A percentile compares a stretch with the other conserved stretches of the same genome.
Conservation (phyloP, 2,329 filamentous ascomycete species). For the Aspergillus ochraceus region DNA sequence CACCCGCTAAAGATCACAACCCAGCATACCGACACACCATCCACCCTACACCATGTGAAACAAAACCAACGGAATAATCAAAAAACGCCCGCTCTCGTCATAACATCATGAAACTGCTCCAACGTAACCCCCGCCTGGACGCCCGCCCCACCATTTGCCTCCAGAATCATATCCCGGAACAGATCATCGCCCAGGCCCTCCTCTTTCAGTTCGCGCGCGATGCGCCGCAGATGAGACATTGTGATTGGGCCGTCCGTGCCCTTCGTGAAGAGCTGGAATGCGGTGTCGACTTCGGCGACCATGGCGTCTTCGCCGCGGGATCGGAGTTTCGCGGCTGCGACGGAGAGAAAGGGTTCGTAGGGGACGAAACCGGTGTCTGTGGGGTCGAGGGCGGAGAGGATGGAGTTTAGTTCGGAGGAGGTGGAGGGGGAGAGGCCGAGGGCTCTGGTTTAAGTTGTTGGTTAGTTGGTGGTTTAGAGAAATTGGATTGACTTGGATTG, state of each 20-base stretch:
- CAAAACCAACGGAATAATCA: slow-evolving; percentile 35
- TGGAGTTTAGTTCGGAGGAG: slow-evolving; percentile 69
- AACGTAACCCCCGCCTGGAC: slow-evolving; percentile 69
- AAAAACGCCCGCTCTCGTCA: slow-evolving; percentile 82
- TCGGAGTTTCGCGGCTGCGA: slow-evolving; percentile 84
- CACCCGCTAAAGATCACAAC: slow-evolving; percentile 5
- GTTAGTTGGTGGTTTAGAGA: not conserved
- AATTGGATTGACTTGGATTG: too few relatives aligned
- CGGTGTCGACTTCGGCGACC: slow-evolving; percentile 73
- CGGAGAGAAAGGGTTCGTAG: slow-evolving; percentile 80
- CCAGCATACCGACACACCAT: not conserved
- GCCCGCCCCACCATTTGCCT: slow-evolving; percentile 82
- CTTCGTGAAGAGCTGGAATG: slow-evolving; percentile 76
- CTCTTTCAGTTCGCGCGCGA: slow-evolving; percentile 80
- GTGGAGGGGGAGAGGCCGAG: slow-evolving; percentile 70
- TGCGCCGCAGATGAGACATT: slow-evolving; percentile 71
- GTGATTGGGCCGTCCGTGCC: slow-evolving; percentile 65
- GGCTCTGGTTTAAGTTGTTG: slow-evolving; percentile 57
- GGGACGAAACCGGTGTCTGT: slow-evolving; percentile 73
- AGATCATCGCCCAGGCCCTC: slow-evolving; percentile 74
- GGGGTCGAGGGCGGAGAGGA: slow-evolving; percentile 80
- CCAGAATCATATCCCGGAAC: slow-evolving; percentile 88
- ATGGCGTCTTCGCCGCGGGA: slow-evolving; percentile 53
- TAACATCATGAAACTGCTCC: slow-evolving; percentile 82
- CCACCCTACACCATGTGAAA: not conserved